phyloP scores from a whole-genome alignment of 1,284 basidiomycete genomes.

The Ceratorhiza oryzae-sativae region DNA sequence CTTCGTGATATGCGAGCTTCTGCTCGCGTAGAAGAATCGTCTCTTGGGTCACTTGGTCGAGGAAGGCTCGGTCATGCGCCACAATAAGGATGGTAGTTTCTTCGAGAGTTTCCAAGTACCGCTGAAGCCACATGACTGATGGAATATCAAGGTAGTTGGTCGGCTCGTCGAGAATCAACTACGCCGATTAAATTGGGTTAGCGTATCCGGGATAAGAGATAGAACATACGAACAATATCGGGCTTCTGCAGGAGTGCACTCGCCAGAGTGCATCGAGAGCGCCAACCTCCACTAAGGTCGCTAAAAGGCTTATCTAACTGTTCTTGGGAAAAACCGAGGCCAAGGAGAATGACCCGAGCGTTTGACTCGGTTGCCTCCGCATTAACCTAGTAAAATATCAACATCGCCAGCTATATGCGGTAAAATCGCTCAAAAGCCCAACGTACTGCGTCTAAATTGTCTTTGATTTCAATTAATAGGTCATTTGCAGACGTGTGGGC shows the following conservation, averaged over 20 bases:
- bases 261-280: constrained; percentile 62
- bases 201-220: not conserved
- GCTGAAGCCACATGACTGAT: constrained; percentile 58
- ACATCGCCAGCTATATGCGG: not conserved
- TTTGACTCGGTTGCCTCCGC: constrained; percentile 60
- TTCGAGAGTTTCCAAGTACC: constrained; percentile 58
- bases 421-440: constrained; percentile 24
- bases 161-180: constrained; percentile 50
- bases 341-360: constrained; percentile 64
- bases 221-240: constrained; percentile 47
- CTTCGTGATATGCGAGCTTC: constrained; percentile 66
- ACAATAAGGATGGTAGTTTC: constrained; percentile 64
- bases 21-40: constrained; percentile 68
- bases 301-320: constrained; percentile 59
- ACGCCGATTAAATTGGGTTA: constrained; percentile 44
- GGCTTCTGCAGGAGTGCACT: constrained; percentile 54
- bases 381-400: constrained; percentile 47
- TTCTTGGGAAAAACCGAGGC: constrained; percentile 67
- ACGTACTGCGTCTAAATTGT: constrained; percentile 53
- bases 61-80: constrained; percentile 76
- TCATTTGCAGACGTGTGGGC: constrained; percentile 45
- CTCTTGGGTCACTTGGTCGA: constrained; percentile 70
- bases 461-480: constrained; percentile 53
- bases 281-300: constrained; percentile 73
- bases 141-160: constrained; percentile 56